phyloP scores from a whole-genome alignment of 192 early-diverging fungal species.

The Spizellomyces sp. region DNA sequence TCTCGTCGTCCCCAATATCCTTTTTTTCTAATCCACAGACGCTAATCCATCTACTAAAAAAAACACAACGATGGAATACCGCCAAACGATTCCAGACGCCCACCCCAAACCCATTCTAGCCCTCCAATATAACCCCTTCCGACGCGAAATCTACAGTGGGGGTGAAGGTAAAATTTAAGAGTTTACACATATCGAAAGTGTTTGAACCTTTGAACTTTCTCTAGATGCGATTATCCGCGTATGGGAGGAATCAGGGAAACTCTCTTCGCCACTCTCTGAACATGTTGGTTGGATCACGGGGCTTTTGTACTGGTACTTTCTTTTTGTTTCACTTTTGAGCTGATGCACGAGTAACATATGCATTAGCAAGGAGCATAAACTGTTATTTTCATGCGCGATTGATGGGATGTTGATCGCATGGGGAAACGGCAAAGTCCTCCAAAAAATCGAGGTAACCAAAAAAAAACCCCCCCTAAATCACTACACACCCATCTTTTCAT shows the following conservation, averaged over 20 bases:
- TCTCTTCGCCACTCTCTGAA: slow-evolving; percentile 39
- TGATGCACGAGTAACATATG: not conserved
- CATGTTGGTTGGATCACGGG: slow-evolving; percentile 60
- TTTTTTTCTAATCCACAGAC: too few species aligned
- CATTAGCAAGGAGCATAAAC: slow-evolving; percentile 56
- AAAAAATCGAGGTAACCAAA: slow-evolving; percentile 58
- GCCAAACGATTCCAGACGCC: slow-evolving; percentile 49
- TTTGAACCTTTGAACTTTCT: not conserved
- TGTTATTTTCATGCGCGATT: slow-evolving; percentile 56
- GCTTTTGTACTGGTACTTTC: slow-evolving; percentile 51
- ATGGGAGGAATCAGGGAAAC: slow-evolving; percentile 63
- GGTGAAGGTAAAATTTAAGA: slow-evolving; percentile 48
- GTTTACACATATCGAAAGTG: not conserved
- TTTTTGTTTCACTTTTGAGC: not conserved
- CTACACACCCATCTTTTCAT: not conserved
- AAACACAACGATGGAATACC: slow-evolving; percentile 53
- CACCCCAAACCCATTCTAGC: slow-evolving; percentile 58
- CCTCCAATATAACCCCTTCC: slow-evolving; percentile 53
- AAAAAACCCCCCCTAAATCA: not conserved
- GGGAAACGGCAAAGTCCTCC: slow-evolving; percentile 54
- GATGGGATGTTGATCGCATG: slow-evolving; percentile 61
- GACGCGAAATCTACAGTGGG: slow-evolving; percentile 55
- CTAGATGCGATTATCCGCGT: slow-evolving; percentile 51
- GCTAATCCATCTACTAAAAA: too few species aligned
- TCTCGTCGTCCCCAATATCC: too few species aligned